A percentile compares a stretch with the other conserved stretches of the same genome.
These are phyloP conservation scores for Metarhizium rileyi DNA, from an alignment of 2,329 filamentous ascomycete species.

Conservation along the genomic window DNA sequence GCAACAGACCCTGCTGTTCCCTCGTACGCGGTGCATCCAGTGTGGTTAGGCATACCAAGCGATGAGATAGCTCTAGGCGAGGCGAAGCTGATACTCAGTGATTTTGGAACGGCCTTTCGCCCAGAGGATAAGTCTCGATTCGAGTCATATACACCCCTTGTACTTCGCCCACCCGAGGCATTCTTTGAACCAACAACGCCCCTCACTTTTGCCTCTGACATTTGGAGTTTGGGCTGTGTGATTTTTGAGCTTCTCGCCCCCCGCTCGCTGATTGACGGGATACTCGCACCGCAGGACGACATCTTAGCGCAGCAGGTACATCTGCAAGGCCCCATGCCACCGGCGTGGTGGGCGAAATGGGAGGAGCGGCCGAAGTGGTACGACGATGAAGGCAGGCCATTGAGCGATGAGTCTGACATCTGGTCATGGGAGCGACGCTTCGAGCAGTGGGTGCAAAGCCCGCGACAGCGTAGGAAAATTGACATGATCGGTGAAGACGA, in stretches of 20 bases:
- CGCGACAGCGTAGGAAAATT: slow-evolving; percentile 7
- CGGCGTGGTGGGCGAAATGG: slow-evolving; percentile 15
- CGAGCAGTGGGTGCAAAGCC: slow-evolving; percentile 11
- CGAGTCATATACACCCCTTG: slow-evolving; percentile 4
- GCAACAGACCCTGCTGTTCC: slow-evolving; percentile 16
- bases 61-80: slow-evolving; percentile 18
- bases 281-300: slow-evolving; percentile 1
- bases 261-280: slow-evolving; percentile 12
- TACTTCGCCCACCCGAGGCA: slow-evolving; percentile 22
- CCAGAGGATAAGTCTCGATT: slow-evolving; percentile 14
- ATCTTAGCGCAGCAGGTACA: slow-evolving; percentile 2
- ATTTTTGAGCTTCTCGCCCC: slow-evolving; percentile 25
- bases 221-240: slow-evolving; percentile 28
- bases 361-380: slow-evolving; percentile 12
- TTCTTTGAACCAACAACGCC: slow-evolving; percentile 23
- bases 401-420: slow-evolving; percentile 8
- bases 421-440: slow-evolving; percentile 12
- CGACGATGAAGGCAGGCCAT: slow-evolving; percentile 8
- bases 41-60: slow-evolving; percentile 25
- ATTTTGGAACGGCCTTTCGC: slow-evolving; percentile 28
- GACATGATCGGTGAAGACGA: slow-evolving; percentile 8
- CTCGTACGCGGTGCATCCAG: slow-evolving; percentile 16
- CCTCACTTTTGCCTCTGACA: slow-evolving; percentile 25
- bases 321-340: slow-evolving; percentile 8
- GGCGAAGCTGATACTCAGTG: slow-evolving; percentile 15